Evolutionary conservation across 139 green algal species (phyloP).

Genomic region (Chlorella sp.): DNA sequence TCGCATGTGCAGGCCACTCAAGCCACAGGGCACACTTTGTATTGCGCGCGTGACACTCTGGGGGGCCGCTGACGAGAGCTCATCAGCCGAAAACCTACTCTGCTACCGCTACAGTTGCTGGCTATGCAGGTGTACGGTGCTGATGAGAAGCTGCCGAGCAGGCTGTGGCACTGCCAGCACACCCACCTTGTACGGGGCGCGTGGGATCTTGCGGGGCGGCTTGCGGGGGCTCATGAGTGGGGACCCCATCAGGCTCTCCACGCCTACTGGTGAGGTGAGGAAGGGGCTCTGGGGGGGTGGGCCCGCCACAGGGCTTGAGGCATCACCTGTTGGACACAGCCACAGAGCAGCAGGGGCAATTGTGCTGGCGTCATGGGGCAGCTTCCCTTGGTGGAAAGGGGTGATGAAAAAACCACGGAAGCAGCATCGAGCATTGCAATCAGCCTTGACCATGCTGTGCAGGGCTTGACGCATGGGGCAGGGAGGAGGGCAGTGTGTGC

Average conservation of each 20-base stretch:
- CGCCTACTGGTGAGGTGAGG: background rate
- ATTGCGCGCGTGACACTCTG: background rate
- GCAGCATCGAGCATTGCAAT: background rate
- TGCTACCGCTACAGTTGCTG: too few species aligned
- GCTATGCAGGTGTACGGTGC: too few species aligned
- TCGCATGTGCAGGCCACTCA: too few species aligned
- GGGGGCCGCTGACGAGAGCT: background rate
- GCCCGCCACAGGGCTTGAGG: background rate
- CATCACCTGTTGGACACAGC: background rate
- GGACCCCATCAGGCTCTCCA: background rate
- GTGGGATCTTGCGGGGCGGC: slow-evolving; percentile 77
- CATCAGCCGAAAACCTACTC: background rate
- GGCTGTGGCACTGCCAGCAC: background rate
- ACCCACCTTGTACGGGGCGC: slow-evolving; percentile 88
- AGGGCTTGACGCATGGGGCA: background rate
- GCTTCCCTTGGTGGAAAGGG: background rate
- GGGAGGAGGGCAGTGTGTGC: background rate
- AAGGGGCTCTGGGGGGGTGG: slow-evolving; percentile 13
- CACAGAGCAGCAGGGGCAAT: background rate
- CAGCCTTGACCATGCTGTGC: background rate
- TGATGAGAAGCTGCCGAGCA: background rate
- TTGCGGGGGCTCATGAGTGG: slow-evolving; percentile 12
- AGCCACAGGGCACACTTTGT: background rate
- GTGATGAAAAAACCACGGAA: background rate
- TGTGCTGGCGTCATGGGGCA: background rate